These are phyloP conservation scores for Saturnispora halmiae DNA, from an alignment of 805 yeast species.

Conservation along the genomic window DNA sequence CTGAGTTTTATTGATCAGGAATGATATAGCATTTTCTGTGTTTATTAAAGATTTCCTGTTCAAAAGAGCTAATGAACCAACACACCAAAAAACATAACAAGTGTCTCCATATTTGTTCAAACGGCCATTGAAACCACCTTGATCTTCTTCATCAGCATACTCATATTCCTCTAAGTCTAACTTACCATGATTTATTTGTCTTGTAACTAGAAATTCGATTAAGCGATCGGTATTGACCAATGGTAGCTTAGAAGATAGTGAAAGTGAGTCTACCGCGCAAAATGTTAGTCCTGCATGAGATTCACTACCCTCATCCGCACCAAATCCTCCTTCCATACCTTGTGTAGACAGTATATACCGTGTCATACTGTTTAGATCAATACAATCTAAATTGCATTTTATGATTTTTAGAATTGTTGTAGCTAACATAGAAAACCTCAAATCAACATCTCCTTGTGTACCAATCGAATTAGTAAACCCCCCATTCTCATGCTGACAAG, in stretches of 20 bases:
- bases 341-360: conserved; percentile 31
- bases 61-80: conserved; percentile 47
- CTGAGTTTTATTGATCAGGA: conserved; percentile 49
- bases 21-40: conserved; percentile 29
- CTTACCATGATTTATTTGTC: conserved; percentile 42
- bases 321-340: conserved; percentile 64
- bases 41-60: conserved; percentile 28
- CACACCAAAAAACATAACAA: conserved; percentile 81
- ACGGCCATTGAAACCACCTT: conserved; percentile 82
- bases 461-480: conserved; percentile 39
- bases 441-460: conserved; percentile 47
- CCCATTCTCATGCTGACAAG: conserved; percentile 56
- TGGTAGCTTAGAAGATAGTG: conserved; percentile 27
- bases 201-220: conserved; percentile 48
- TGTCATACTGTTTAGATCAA: conserved; percentile 35
- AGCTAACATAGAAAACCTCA: conserved; percentile 70
- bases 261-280: conserved; percentile 65
- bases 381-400: conserved; percentile 26
- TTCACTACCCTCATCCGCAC: conserved; percentile 42
- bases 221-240: conserved; percentile 30
- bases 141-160: conserved; percentile 38
- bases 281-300: conserved; percentile 83
- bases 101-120: conserved; percentile 79
- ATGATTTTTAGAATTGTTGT: conserved; percentile 47
- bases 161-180: conserved; percentile 23